Evolutionary conservation across 768 basidiomycete genomes (phyloP).

Genomic region (Mrakia hoshinonis): DNA sequence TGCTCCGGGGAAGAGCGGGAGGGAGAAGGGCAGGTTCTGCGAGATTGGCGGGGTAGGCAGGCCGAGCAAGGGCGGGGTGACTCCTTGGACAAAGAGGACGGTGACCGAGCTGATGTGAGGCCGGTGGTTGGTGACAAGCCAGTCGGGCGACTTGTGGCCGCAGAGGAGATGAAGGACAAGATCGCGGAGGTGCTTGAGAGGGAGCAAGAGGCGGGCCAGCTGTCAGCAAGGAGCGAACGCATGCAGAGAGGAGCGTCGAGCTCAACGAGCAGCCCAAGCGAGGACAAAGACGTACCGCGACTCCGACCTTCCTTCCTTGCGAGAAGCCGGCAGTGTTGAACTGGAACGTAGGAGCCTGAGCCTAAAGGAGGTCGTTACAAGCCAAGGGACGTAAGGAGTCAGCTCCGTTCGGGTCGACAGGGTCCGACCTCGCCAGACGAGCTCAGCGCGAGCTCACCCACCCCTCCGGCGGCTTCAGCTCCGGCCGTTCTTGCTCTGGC

Average conservation of each 20-base stretch:
- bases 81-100: constrained; percentile 71
- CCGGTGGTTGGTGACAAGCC: constrained; percentile 79
- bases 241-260: neutral
- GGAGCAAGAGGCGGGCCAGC: neutral
- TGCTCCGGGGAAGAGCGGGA: constrained; percentile 43
- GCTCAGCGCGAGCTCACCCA: neutral
- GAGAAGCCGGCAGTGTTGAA: constrained; percentile 73
- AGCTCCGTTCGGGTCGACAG: neutral
- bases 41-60: constrained; percentile 54
- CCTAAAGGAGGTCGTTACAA: neutral
- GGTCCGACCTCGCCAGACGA: neutral
- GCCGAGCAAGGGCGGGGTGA: constrained; percentile 59
- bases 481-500: too few relatives aligned
- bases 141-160: constrained; percentile 73
- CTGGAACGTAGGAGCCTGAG: constrained; percentile 49
- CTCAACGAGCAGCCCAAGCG: neutral
- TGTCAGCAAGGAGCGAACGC: neutral
- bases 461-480: too few relatives aligned
- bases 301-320: constrained; percentile 64
- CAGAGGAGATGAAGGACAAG: constrained; percentile 70
- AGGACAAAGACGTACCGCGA: constrained; percentile 53
- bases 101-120: constrained; percentile 69
- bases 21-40: constrained; percentile 51
- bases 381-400: neutral
- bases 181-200: constrained; percentile 76